Percentiles rank a stretch among this genome's conserved stretches.
These are phyloP conservation scores for Erysimum cheiranthoides DNA, from an alignment of 345 rosid genomes.

Conservation along the genomic window DNA sequence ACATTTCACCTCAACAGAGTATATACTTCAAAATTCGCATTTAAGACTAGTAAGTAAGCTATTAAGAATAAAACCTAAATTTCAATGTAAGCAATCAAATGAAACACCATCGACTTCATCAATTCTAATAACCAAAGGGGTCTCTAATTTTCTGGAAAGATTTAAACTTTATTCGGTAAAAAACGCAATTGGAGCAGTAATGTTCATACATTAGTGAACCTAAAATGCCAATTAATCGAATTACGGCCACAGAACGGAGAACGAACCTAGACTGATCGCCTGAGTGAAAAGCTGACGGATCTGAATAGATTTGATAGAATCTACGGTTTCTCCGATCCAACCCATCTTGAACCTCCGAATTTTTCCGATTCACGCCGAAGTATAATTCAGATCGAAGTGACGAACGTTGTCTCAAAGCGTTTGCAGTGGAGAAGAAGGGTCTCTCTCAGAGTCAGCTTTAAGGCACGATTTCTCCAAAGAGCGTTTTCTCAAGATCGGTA, in stretches of 20 bases:
- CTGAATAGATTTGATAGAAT: conserved; percentile 56
- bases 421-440: conserved; percentile 1
- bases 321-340: conserved; percentile 48
- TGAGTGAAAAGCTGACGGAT: conserved; percentile 60
- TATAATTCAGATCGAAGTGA: conserved; percentile 37
- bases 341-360: conserved; percentile 36
- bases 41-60: neutral
- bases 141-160: neutral
- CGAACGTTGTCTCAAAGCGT: conserved; percentile 23
- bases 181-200: neutral
- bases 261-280: conserved; percentile 60
- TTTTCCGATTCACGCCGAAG: conserved; percentile 7
- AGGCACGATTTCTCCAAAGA: conserved; percentile 15
- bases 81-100: neutral
- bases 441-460: conserved; percentile 31
- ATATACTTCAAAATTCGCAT: neutral
- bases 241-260: conserved; percentile 1
- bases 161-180: conserved; percentile 1
- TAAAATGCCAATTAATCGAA: neutral
- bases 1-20: conserved; percentile 6
- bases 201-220: conserved; percentile 16
- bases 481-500: neutral
- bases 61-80: neutral
- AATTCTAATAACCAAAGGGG: conserved; percentile 16
- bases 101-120: conserved; percentile 26